phyloP scores from a whole-genome alignment of 2,329 filamentous ascomycete genomes.

The Penicillium sp. region DNA sequence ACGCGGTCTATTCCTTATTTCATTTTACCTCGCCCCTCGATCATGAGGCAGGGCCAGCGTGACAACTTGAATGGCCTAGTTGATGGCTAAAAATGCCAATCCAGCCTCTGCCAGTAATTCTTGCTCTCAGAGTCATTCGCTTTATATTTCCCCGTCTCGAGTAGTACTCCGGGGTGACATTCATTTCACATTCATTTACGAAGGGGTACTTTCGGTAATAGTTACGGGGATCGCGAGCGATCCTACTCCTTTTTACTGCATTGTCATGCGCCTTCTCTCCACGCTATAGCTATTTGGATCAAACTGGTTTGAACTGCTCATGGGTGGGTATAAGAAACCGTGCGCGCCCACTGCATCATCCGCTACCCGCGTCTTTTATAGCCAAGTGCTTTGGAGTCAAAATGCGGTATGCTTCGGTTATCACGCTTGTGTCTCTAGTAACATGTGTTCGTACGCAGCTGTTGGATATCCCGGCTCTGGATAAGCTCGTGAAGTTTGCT shows the following conservation, averaged over 20 bases:
- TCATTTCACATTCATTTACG: conserved; percentile 2
- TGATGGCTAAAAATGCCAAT: conserved; percentile 8
- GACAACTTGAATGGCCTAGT: conserved; percentile 12
- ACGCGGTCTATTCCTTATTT: conserved; percentile 18
- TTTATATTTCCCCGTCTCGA: conserved; percentile 21
- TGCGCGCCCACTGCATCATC: conserved; percentile 5
- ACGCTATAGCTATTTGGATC: background rate
- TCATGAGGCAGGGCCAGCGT: conserved; percentile 25
- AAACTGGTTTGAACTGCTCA: background rate
- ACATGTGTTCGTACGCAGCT: conserved; percentile 22
- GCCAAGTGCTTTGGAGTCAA: conserved; percentile 12
- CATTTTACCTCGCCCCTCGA: conserved; percentile 16
- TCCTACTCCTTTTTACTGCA: background rate
- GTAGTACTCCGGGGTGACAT: conserved; percentile 26
- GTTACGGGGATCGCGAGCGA: background rate
- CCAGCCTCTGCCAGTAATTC: conserved; percentile 6
- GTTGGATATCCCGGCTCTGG: conserved; percentile 24
- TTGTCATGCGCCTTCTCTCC: background rate
- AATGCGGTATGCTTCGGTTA: conserved; percentile 21
- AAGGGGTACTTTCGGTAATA: background rate
- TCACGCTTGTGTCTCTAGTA: conserved; percentile 19
- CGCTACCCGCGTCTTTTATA: background rate
- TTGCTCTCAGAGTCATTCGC: conserved; percentile 17
- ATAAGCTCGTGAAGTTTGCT: conserved; percentile 21
- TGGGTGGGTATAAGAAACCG: conserved; percentile 16